phyloP scores from a whole-genome alignment of 2,329 filamentous ascomycete species.

The Ilyonectria destructans region DNA sequence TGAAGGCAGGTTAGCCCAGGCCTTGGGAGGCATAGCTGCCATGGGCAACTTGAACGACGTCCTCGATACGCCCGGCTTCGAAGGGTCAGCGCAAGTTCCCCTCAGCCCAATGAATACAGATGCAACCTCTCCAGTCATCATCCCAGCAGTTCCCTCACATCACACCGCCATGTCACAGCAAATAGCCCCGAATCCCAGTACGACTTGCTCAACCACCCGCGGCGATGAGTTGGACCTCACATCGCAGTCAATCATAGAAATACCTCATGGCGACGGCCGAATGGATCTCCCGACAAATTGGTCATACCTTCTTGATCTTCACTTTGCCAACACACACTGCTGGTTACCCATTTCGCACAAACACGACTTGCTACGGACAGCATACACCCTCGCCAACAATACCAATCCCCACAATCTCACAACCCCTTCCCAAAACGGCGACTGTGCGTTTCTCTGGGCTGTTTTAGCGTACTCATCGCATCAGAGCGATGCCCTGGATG shows the following conservation, averaged over 20 bases:
- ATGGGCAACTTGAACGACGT: background rate
- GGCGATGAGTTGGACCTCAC: background rate
- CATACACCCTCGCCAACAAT: constrained; percentile 22
- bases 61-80: background rate
- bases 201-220: background rate
- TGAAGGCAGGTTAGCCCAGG: constrained; percentile 16
- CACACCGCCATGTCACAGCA: background rate
- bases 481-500: constrained; percentile 2
- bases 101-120: constrained; percentile 20
- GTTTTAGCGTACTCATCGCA: constrained; percentile 20
- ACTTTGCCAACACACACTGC: constrained; percentile 30
- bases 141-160: background rate
- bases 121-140: background rate
- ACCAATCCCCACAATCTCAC: background rate
- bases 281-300: constrained; percentile 12
- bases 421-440: background rate
- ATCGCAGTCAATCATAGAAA: background rate
- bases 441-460: constrained; percentile 27
- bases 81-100: background rate
- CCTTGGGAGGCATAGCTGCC: background rate
- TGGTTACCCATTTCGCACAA: constrained; percentile 33
- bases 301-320: constrained; percentile 26
- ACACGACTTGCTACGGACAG: constrained; percentile 29
- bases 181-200: background rate
- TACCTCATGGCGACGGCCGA: background rate